Percentiles rank a stretch among this genome's conserved stretches.
Evolutionary conservation across 768 basidiomycete genomes (phyloP).

Genomic region (Pleurotus platypus): DNA sequence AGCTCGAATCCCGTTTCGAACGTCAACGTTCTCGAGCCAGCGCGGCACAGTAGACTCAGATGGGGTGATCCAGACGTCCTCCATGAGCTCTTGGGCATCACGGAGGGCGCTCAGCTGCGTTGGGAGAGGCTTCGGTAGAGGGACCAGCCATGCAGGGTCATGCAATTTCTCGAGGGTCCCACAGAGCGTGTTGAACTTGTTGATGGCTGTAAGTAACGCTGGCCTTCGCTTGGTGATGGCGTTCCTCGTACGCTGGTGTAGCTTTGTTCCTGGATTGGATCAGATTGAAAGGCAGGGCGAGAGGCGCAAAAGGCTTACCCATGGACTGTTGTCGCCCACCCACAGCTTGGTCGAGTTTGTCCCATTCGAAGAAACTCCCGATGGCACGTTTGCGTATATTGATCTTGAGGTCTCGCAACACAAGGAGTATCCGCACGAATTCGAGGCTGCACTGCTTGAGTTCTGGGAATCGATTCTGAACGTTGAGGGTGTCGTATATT

Average conservation of each 20-base stretch:
- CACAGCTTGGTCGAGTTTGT: constrained; percentile 29
- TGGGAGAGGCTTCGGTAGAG: constrained; percentile 27
- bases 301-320: constrained; percentile 13
- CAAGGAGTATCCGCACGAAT: constrained; percentile 26
- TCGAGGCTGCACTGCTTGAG: constrained; percentile 19
- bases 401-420: constrained; percentile 34
- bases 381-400: constrained; percentile 30
- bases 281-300: constrained; percentile 9
- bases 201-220: constrained; percentile 23
- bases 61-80: constrained; percentile 31
- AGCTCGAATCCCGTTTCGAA: constrained; percentile 15
- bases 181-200: constrained; percentile 24
- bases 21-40: constrained; percentile 29
- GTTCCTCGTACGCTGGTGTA: constrained; percentile 27
- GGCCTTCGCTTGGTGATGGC: constrained; percentile 27
- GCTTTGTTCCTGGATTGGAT: constrained; percentile 23
- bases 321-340: constrained; percentile 25
- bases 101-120: constrained; percentile 22
- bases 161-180: constrained; percentile 18
- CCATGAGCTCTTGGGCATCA: constrained; percentile 23
- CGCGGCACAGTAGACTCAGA: constrained; percentile 10
- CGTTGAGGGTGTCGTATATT: constrained; percentile 30
- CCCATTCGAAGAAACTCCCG: constrained; percentile 34
- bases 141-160: constrained; percentile 21
- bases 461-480: constrained; percentile 27